Conservation (phyloP, 129 eudicot species). For the Saposhnikovia divaricata region DNA sequence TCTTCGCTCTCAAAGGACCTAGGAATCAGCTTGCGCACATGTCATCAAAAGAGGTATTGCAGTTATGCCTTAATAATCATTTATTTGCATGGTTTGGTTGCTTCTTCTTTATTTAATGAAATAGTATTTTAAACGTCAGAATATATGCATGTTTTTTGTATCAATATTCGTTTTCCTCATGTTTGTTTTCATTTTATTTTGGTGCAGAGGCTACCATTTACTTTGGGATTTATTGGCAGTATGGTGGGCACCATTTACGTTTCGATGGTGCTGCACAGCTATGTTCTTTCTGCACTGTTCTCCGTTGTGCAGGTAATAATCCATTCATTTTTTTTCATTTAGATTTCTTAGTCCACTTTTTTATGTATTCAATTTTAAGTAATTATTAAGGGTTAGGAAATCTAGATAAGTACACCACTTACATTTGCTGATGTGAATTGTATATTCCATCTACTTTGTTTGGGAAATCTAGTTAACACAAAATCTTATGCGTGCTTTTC, state of each 20-base stretch:
- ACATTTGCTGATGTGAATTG: not conserved
- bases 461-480: not conserved
- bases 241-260: constrained; percentile 88
- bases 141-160: not conserved
- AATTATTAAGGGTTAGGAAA: not conserved
- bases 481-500: not conserved
- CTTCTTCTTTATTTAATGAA: not conserved
- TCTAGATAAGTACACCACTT: not conserved
- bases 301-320: constrained; percentile 71
- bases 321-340: not conserved
- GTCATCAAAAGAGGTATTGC: constrained; percentile 83
- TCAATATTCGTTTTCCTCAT: constrained; percentile 30
- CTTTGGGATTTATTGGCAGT: constrained; percentile 73
- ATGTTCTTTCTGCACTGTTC: constrained; percentile 77
- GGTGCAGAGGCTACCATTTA: constrained; percentile 84
- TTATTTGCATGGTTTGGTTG: not conserved
- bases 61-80: not conserved
- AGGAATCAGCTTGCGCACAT: constrained; percentile 81
- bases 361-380: not conserved
- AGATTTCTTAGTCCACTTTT: not conserved
- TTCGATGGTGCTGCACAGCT: constrained; percentile 95
- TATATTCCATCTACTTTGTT: not conserved
- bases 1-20: constrained; percentile 93
- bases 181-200: constrained; percentile 8
- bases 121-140: not conserved